Percentiles rank a stretch among this genome's conserved stretches.
phyloP scores from a whole-genome alignment of 2,329 filamentous ascomycete genomes.

The Macroventuria anomochaeta region DNA sequence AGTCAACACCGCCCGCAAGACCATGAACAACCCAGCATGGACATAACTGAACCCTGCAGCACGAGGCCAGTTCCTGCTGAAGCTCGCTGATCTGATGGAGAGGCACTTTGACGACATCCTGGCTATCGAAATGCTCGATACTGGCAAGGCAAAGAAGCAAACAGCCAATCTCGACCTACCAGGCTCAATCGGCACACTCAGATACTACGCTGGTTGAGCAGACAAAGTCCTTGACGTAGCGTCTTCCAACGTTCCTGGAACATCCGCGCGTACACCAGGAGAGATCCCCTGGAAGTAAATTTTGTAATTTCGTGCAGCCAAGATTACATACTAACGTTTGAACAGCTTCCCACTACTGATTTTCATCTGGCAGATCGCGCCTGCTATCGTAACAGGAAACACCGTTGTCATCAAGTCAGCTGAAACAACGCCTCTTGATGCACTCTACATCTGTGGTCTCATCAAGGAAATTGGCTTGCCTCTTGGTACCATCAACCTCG shows the following conservation, averaged over 20 bases:
- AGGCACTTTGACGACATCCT: conserved; percentile 16
- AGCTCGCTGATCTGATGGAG: conserved; percentile 16
- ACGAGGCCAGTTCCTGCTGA: conserved; percentile 6
- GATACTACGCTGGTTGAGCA: conserved; percentile 80
- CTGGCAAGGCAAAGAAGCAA: conserved; percentile 16
- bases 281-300: conserved; percentile 65
- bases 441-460: conserved; percentile 30
- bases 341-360: conserved; percentile 43
- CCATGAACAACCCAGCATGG: conserved; percentile 12
- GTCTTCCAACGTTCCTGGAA: conserved; percentile 71
- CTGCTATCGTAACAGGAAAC: conserved; percentile 23
- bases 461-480: conserved; percentile 57
- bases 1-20: conserved; percentile 12
- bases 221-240: conserved; percentile 81
- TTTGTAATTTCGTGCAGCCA: too few relatives aligned
- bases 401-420: conserved; percentile 34
- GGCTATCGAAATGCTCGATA: conserved; percentile 15
- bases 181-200: conserved; percentile 64
- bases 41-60: conserved; percentile 11
- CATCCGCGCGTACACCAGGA: conserved; percentile 78
- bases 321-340: not conserved
- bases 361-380: conserved; percentile 31
- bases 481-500: conserved; percentile 64
- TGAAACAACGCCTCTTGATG: conserved; percentile 32
- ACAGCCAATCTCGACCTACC: conserved; percentile 62